Conservation (phyloP, 2,329 filamentous ascomycete genomes). For the Pestalotiopsis sp. region DNA sequence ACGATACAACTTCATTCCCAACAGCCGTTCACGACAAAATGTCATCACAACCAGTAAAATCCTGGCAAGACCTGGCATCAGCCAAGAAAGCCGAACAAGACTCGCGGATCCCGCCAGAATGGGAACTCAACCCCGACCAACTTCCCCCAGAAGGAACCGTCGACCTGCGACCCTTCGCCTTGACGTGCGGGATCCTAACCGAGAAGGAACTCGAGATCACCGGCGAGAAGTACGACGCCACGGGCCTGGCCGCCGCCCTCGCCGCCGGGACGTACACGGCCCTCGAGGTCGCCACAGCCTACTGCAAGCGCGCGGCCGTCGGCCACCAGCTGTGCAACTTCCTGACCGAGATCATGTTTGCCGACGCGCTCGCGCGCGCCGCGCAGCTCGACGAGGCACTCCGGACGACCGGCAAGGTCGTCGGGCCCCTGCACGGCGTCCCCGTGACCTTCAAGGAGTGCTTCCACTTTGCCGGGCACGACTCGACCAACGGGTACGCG, state of each 20-base stretch:
- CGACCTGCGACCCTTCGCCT: slow-evolving; percentile 23
- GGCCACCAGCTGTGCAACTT: slow-evolving; percentile 20
- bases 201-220: slow-evolving; percentile 22
- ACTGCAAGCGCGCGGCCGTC: slow-evolving; percentile 7
- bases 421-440: slow-evolving; percentile 55
- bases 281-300: slow-evolving; percentile 3
- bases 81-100: slow-evolving; percentile 22
- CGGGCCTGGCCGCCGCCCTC: slow-evolving; percentile 21
- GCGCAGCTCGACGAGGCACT: slow-evolving; percentile 39
- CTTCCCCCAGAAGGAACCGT: slow-evolving; percentile 20
- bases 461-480: slow-evolving; percentile 30
- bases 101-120: slow-evolving; percentile 23
- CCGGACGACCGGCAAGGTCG: slow-evolving; percentile 37
- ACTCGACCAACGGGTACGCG: slow-evolving; percentile 32
- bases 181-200: slow-evolving; percentile 20
- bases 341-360: slow-evolving; percentile 45
- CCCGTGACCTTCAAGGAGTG: slow-evolving; percentile 45
- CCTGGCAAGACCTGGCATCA: slow-evolving; percentile 24
- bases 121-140: slow-evolving; percentile 22
- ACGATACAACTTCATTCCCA: neutral
- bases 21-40: neutral
- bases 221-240: slow-evolving; percentile 23
- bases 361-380: slow-evolving; percentile 39
- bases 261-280: slow-evolving; percentile 9
- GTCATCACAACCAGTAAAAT: slow-evolving; percentile 12